These are phyloP conservation scores for Epicoccum nigrum DNA, from an alignment of 2,329 filamentous ascomycete species.

Conservation along the genomic window DNA sequence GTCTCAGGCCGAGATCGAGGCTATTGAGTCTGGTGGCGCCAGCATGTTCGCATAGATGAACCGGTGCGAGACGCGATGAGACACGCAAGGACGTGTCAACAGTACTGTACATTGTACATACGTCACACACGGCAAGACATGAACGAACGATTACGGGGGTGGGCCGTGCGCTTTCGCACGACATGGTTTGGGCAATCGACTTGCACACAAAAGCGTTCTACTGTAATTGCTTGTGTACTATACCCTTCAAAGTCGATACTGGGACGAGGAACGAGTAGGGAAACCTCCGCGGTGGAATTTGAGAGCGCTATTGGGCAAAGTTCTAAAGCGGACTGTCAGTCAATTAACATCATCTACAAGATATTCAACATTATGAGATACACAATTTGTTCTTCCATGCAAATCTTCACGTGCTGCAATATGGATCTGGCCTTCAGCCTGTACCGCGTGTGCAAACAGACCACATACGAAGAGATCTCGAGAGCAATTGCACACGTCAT, in stretches of 20 bases:
- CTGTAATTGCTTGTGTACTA: slow-evolving; percentile 31
- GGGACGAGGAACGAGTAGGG: slow-evolving; percentile 20
- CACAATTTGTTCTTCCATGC: neutral
- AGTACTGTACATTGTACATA: slow-evolving; percentile 35
- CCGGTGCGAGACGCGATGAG: slow-evolving; percentile 17
- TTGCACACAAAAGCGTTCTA: slow-evolving; percentile 28
- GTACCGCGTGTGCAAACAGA: too few relatives aligned
- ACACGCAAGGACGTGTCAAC: slow-evolving; percentile 21
- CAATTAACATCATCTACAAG: slow-evolving; percentile 16
- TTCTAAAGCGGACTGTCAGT: slow-evolving; percentile 13
- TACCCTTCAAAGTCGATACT: slow-evolving; percentile 37
- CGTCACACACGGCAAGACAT: slow-evolving; percentile 20
- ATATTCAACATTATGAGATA: slow-evolving; percentile 11
- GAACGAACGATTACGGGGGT: slow-evolving; percentile 15
- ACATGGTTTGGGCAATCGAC: slow-evolving; percentile 8
- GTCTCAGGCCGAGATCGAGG: slow-evolving; percentile 87
- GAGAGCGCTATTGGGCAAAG: slow-evolving; percentile 13
- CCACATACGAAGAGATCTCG: too few relatives aligned
- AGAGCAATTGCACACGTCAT: neutral
- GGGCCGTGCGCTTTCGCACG: slow-evolving; percentile 8
- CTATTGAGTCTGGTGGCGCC: slow-evolving; percentile 91
- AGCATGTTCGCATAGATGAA: slow-evolving; percentile 60
- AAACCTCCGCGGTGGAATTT: slow-evolving; percentile 7
- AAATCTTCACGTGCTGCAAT: neutral
- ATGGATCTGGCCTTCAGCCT: too few relatives aligned